These are phyloP conservation scores for Nectriaceae sp. DNA, from an alignment of 2,329 filamentous ascomycete genomes.

Conservation along the genomic window DNA sequence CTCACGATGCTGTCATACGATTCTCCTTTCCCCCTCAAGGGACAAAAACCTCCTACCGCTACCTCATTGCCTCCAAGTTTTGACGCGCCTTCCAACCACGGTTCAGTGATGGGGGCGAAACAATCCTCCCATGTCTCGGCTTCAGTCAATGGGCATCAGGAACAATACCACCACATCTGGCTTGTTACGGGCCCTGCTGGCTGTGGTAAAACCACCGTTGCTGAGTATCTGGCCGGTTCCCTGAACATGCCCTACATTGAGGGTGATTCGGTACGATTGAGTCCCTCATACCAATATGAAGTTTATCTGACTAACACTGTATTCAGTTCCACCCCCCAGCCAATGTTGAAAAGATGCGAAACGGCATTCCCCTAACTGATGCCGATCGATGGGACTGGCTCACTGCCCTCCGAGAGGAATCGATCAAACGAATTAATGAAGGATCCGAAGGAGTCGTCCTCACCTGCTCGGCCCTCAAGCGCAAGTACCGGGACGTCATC, in stretches of 20 bases:
- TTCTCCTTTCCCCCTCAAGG: conserved; percentile 46
- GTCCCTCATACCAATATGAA: neutral
- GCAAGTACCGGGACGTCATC: conserved; percentile 94
- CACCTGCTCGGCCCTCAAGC: conserved; percentile 94
- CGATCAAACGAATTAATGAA: conserved; percentile 54
- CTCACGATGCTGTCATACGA: conserved; percentile 54
- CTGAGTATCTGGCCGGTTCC: conserved; percentile 62
- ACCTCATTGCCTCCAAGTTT: conserved; percentile 22
- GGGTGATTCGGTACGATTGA: conserved; percentile 69
- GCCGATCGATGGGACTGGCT: conserved; percentile 98
- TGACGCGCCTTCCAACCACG: conserved; percentile 17
- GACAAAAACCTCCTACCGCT: conserved; percentile 35
- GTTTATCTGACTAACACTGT: conserved; percentile 22
- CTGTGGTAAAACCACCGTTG: conserved; percentile 78
- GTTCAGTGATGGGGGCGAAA: conserved; percentile 21
- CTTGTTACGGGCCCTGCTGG: conserved; percentile 78
- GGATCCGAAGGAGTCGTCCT: conserved; percentile 80
- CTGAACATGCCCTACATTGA: conserved; percentile 72
- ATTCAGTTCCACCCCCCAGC: conserved; percentile 70
- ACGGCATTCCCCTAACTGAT: conserved; percentile 82
- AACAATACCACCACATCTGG: conserved; percentile 65
- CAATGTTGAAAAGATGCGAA: conserved; percentile 90
- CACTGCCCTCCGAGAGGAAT: conserved; percentile 71
- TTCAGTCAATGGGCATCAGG: conserved; percentile 32
- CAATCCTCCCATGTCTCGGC: conserved; percentile 29